Conservation (phyloP, 805 yeast species). For the Ogataea trehaloabstinens region DNA sequence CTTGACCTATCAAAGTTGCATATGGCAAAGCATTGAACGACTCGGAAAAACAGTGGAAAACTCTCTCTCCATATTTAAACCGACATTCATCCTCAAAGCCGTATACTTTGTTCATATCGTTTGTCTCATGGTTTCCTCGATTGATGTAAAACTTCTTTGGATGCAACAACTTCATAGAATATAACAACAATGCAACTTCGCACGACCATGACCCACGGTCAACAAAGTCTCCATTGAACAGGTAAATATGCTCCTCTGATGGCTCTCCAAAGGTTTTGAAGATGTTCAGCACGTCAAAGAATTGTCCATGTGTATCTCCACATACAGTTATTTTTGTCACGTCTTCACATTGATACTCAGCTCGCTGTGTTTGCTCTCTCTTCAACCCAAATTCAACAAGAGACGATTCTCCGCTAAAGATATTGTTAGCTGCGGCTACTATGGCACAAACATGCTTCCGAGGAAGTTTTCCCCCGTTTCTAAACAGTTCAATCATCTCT, state of each 20-base stretch:
- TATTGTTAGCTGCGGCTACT: conserved; percentile 63
- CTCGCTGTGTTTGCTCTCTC: conserved; percentile 28
- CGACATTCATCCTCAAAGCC: conserved; percentile 97
- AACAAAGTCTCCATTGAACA: conserved; percentile 96
- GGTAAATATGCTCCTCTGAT: conserved; percentile 60
- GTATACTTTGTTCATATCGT: conserved; percentile 93
- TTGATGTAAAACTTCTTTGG: conserved; percentile 74
- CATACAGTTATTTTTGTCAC: conserved; percentile 70
- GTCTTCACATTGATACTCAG: conserved; percentile 36
- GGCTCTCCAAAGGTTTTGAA: conserved; percentile 76
- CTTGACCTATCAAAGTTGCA: conserved; percentile 74
- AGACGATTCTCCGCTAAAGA: conserved; percentile 66
- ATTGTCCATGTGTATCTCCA: conserved; percentile 98
- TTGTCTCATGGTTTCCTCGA: conserved; percentile 96
- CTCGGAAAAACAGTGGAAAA: conserved; percentile 81
- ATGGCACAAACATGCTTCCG: conserved; percentile 81
- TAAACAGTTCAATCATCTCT: conserved; percentile 67
- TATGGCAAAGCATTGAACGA: conserved; percentile 84
- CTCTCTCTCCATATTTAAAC: conserved; percentile 76
- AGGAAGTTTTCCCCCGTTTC: conserved; percentile 71
- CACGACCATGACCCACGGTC: conserved; percentile 99
- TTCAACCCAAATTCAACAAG: conserved; percentile 63
- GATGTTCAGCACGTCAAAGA: conserved; percentile 80
- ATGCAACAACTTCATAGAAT: conserved; percentile 69
- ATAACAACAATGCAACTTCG: conserved; percentile 84